phyloP scores from a whole-genome alignment of 805 yeast genomes.

The Candida suzukii region DNA sequence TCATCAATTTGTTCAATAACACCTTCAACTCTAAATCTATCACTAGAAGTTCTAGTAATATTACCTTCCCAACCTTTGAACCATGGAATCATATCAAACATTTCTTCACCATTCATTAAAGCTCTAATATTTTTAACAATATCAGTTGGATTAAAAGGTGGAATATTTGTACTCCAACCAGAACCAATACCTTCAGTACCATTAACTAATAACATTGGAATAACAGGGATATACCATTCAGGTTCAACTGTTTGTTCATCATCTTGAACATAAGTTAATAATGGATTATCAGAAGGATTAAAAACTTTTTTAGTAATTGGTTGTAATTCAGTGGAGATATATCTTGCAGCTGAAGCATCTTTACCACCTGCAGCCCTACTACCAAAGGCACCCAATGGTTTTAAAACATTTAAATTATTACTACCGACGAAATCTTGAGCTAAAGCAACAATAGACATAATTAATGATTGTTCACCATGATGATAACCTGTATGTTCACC shows the following conservation, averaged over 20 bases:
- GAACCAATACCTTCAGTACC: slow-evolving; percentile 99
- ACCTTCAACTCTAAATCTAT: slow-evolving; percentile 73
- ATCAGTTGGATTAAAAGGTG: slow-evolving; percentile 83
- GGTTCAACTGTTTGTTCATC: slow-evolving; percentile 95
- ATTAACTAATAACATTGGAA: slow-evolving; percentile 91
- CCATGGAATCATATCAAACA: slow-evolving; percentile 83
- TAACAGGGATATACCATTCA: slow-evolving; percentile 87
- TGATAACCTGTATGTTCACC: slow-evolving; percentile 89
- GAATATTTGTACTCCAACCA: slow-evolving; percentile 95
- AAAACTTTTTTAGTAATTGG: slow-evolving; percentile 72
- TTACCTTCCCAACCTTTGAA: slow-evolving; percentile 92
- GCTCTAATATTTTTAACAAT: slow-evolving; percentile 67
- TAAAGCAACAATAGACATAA: slow-evolving; percentile 84
- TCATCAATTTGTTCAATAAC: slow-evolving; percentile 74
- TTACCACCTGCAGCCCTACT: slow-evolving; percentile 96
- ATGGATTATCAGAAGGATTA: slow-evolving; percentile 71
- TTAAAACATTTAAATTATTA: slow-evolving; percentile 75
- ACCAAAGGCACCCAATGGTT: slow-evolving; percentile 95
- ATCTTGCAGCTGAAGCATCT: slow-evolving; percentile 97
- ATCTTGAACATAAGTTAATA: slow-evolving; percentile 76
- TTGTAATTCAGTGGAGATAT: slow-evolving; percentile 80
- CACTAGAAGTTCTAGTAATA: slow-evolving; percentile 56
- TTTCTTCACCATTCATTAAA: slow-evolving; percentile 65
- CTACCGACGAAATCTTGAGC: slow-evolving; percentile 95
- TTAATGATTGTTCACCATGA: slow-evolving; percentile 87